Evolutionary conservation across 1,284 basidiomycete genomes (phyloP), one percentile per base, ranked within the genome.

Genomic region (Dichomitus squalens): DNA sequence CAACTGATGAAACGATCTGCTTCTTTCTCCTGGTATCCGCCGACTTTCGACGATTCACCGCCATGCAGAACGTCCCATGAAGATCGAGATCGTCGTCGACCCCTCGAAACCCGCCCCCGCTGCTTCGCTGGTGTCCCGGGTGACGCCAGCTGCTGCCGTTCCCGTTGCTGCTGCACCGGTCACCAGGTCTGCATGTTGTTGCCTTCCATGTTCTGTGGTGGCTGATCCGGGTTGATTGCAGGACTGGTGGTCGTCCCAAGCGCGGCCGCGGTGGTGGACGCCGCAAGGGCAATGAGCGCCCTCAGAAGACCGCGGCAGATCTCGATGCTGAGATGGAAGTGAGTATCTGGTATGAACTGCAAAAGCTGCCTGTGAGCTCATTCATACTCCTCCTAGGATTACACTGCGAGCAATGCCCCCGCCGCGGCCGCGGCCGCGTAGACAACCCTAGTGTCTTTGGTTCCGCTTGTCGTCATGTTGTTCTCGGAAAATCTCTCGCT

Each of bases 1-100:
- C 83, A 78, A 82, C 86, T 90, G 76, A 90, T 77, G 66, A 78
- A 74, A 70, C 61, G 49, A 64, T 67, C 66, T 69, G 51, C 67
- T 68, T 63, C 66, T 61, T 63, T 60, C 55, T 61, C 52, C 52
- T 36, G 56, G 52, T 58, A 16, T 34, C 61, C 57, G 53, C 60
- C 58, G 52, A 51, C 41, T 31, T 41, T 60, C 59, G 58, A 58
- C 66, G 54, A 54, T 64, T 57, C 57, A 61, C 49, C 53, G 58
- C 52, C 52, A 54, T 62, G 75, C 79, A 97, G 95, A 95, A 83
- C 92, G 93, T 69, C 92, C 95, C 25, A 96, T 99, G 92, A 96
- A 95, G 82, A 95, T 98, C 64, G 96, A 98, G 81, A 94, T 98
- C 62, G 87, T 98, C 46, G 84, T 98, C 71, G 93, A 96, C 79